Evolutionary conservation across 768 basidiomycete genomes (phyloP).

Genomic region (Suillus decipiens): DNA sequence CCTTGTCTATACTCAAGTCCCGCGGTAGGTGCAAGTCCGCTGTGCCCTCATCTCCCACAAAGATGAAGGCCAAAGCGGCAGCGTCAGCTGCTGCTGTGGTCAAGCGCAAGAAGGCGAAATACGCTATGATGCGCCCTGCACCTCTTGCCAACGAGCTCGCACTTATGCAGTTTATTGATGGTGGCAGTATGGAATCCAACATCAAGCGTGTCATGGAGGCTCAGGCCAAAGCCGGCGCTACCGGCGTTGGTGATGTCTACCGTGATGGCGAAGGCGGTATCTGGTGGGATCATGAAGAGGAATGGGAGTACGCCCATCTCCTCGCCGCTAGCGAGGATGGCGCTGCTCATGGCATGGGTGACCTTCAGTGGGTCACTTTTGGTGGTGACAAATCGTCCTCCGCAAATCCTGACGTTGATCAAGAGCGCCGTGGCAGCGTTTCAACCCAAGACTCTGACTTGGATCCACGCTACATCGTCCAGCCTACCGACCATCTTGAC

Average conservation of each 20-base stretch:
- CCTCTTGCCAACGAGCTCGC: conserved; percentile 67
- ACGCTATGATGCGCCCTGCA: conserved; percentile 41
- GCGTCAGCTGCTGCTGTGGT: conserved; percentile 36
- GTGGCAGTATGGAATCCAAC: conserved; percentile 58
- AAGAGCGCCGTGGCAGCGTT: conserved; percentile 44
- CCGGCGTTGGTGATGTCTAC: conserved; percentile 50
- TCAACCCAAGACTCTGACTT: conserved; percentile 58
- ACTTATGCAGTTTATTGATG: conserved; percentile 68
- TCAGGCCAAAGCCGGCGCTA: conserved; percentile 48
- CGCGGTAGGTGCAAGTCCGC: conserved; percentile 40
- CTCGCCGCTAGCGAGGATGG: conserved; percentile 42
- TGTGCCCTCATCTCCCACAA: conserved; percentile 29
- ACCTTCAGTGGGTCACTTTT: conserved; percentile 48
- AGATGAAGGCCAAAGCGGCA: conserved; percentile 22
- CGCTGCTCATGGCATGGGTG: conserved; percentile 26
- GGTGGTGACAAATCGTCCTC: conserved; percentile 28
- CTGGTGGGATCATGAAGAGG: conserved; percentile 75
- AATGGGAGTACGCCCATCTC: conserved; percentile 66
- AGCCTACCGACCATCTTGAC: conserved; percentile 31
- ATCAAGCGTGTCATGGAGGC: conserved; percentile 54
- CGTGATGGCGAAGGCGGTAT: conserved; percentile 62
- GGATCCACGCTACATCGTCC: conserved; percentile 50
- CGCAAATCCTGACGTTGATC: conserved; percentile 15
- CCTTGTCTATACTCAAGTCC: conserved; percentile 50
- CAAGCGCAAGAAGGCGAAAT: conserved; percentile 55